Conservation (phyloP, 75 land plant species). For the Sequoia sempervirens region DNA sequence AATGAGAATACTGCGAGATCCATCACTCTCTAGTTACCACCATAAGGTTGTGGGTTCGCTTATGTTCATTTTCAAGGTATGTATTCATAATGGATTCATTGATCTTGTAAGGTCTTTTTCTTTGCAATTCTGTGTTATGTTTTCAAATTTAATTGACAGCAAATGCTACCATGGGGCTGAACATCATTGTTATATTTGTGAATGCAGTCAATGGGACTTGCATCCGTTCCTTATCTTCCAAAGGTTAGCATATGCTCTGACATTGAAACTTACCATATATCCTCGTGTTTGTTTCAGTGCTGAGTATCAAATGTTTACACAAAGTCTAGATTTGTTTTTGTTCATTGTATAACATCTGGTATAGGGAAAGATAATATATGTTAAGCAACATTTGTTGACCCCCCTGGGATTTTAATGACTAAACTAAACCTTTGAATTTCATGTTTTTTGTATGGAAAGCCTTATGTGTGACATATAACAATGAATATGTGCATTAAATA, state of each 20-base stretch:
- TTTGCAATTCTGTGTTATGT: background rate
- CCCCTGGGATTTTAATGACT: background rate
- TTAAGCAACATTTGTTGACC: background rate
- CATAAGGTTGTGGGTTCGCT: constrained; percentile 93
- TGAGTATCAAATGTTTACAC: background rate
- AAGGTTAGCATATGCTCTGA: constrained; percentile 55
- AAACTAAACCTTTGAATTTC: background rate
- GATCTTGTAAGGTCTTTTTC: background rate
- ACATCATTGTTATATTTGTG: background rate
- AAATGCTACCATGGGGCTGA: background rate
- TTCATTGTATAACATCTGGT: background rate
- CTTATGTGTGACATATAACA: background rate
- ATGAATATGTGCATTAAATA: background rate
- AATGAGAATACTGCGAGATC: constrained; percentile 92
- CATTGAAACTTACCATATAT: background rate
- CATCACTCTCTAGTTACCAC: constrained; percentile 92
- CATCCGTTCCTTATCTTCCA: constrained; percentile 89
- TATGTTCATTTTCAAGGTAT: constrained; percentile 97
- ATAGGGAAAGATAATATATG: background rate
- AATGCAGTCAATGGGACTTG: constrained; percentile 92
- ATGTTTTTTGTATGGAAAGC: background rate
- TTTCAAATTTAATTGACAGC: background rate
- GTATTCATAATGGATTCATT: background rate
- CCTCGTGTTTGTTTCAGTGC: background rate
- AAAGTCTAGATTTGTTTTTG: background rate